phyloP scores from a whole-genome alignment of 2,329 filamentous ascomycete genomes.

The Arachnopeziza araneosa region DNA sequence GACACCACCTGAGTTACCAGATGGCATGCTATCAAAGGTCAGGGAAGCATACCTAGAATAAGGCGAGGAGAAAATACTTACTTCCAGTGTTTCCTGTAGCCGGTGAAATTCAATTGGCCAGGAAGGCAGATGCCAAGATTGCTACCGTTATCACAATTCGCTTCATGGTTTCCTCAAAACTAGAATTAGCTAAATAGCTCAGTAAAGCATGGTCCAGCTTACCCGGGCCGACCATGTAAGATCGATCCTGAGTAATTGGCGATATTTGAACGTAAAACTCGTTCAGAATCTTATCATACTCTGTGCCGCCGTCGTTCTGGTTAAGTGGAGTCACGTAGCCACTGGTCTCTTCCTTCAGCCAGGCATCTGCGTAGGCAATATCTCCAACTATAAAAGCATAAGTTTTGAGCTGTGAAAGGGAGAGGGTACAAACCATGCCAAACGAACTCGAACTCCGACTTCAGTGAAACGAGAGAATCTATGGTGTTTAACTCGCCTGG shows the following conservation, averaged over 20 bases:
- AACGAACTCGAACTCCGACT: background rate
- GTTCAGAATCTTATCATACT: slow-evolving; percentile 51
- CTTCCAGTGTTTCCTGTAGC: slow-evolving; percentile 43
- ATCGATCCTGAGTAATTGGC: slow-evolving; percentile 31
- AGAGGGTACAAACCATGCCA: background rate
- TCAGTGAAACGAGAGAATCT: background rate
- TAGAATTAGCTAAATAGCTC: background rate
- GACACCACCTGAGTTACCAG: slow-evolving; percentile 20
- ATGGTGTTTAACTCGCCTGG: background rate
- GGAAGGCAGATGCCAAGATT: slow-evolving; percentile 36
- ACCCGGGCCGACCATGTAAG: slow-evolving; percentile 49
- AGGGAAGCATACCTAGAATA: background rate
- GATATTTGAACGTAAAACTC: slow-evolving; percentile 49
- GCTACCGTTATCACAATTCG: slow-evolving; percentile 40
- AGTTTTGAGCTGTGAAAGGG: background rate
- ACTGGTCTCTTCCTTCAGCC: slow-evolving; percentile 44
- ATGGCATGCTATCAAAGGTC: slow-evolving; percentile 35
- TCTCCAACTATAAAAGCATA: slow-evolving; percentile 32
- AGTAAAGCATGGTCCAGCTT: background rate
- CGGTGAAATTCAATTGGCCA: slow-evolving; percentile 56
- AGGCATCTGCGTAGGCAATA: slow-evolving; percentile 41
- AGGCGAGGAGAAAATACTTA: background rate
- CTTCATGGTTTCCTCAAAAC: slow-evolving; percentile 48
- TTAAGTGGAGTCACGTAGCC: background rate
- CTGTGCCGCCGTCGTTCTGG: slow-evolving; percentile 37